Evolutionary conservation across 495 filamentous ascomycete species (phyloP), one percentile per base, ranked within the genome.

Genomic region (Penicillium samsonianum): DNA sequence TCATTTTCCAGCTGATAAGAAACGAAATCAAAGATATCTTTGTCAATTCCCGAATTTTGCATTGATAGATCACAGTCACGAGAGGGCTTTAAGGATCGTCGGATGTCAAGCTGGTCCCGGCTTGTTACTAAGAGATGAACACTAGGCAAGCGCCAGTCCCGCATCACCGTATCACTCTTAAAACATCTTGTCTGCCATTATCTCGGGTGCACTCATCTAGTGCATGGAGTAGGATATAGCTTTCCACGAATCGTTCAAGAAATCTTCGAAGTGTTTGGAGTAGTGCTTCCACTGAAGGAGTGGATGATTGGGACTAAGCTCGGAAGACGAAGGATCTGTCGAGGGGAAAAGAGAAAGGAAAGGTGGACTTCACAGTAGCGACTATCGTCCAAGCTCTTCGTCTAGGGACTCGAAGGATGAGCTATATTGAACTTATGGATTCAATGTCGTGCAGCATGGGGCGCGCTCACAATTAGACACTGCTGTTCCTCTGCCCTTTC

Each of bases 91-190:
- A 73, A 33, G n/a, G 63, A 60, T 41, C 61, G 49, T 23, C 58
- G 58, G 30, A 74, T 71, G 44, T 73, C 69, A 20, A 30, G 47
- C 55, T 67, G 60, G 37, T 71, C 53, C 10, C 67, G 65, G 60
- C 72, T 74, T 5, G 68, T 71, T 37, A 71, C 54, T 33, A 75
- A 53, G 11, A 73, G 49, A 45, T 73, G 69, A n/a, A 69, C 45
- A 31, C 61, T 14, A 51, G 55, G 41, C 17, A 60, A 1, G 11
- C 11, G 19, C 69, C 63, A 68, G 7, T 43, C 14, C 31, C 63
- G 68, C 40, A 69, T 59, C 10, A 19, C 43, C 44, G 49, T 16
- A 70, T 26, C 12, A 61, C 55, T 42, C 59, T 53, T 16, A 68
- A 55, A 7, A 71, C 57, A 5, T 50, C 49, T 1, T 54, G 45